These are phyloP conservation scores for Populus trichocarpa DNA, from an alignment of 441 rosid genomes.

Conservation along the genomic window DNA sequence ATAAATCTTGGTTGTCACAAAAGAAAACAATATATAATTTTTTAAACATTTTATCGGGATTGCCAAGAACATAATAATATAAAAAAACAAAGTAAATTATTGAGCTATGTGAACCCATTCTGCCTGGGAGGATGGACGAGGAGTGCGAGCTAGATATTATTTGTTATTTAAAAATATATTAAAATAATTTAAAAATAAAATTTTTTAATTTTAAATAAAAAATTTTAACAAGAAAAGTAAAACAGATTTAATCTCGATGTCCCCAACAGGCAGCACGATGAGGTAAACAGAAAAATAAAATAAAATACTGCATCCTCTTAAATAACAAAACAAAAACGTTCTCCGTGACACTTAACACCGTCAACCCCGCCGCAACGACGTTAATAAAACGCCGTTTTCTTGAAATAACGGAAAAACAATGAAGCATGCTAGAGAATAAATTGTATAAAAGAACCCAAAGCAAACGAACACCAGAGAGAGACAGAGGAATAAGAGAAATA, in stretches of 20 bases:
- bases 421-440: constrained; percentile 17
- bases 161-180: no score
- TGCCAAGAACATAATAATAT: constrained; percentile 12
- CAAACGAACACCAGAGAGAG: constrained; percentile 15
- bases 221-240: no score
- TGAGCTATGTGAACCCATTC: constrained; percentile 25
- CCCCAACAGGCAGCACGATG: not conserved
- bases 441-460: constrained; percentile 35
- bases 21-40: not conserved
- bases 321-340: not conserved
- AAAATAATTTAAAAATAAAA: no score
- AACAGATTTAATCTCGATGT: not conserved
- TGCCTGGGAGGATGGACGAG: no score
- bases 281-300: not conserved
- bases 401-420: constrained; percentile 11
- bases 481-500: constrained; percentile 1
- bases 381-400: constrained; percentile 32
- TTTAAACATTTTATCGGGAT: constrained; percentile 25
- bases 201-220: no score
- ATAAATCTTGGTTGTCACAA: not conserved
- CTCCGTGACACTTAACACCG: constrained; percentile 38
- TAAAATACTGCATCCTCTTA: not conserved
- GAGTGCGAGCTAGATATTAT: no score
- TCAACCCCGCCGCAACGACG: constrained; percentile 41
- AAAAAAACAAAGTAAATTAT: constrained; percentile 23